A percentile compares a stretch with the other conserved stretches of the same genome.
Evolutionary conservation across 306 rosid genomes (phyloP).

Genomic region (Crataegus laevigata): DNA sequence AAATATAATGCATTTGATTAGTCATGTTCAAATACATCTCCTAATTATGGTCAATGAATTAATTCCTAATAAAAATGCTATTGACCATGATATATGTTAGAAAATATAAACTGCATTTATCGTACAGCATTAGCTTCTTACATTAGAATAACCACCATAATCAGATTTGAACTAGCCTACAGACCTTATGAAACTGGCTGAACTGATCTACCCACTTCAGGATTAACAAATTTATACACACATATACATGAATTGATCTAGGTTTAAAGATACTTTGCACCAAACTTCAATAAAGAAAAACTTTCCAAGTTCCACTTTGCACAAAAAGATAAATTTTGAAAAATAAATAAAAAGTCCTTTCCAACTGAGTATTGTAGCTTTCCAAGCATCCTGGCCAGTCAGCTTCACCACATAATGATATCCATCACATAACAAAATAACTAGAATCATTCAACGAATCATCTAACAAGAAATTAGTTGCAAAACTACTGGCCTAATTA

Average conservation of each 20-base stretch:
- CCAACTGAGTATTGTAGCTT: not conserved
- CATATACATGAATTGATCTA: not conserved
- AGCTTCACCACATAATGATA: not conserved
- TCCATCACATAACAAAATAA: not conserved
- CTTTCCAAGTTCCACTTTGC: not conserved
- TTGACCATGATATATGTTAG: not conserved
- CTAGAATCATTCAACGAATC: not conserved
- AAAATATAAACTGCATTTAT: not conserved
- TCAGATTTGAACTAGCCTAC: not conserved
- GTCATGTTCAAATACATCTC: not conserved
- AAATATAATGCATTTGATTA: not conserved
- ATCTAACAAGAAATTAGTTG: not conserved
- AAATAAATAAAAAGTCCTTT: not conserved
- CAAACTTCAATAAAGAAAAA: not conserved
- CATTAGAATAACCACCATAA: not conserved
- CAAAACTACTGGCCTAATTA: not conserved
- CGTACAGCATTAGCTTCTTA: not conserved
- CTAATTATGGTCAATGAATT: not conserved
- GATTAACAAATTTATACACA: slow-evolving; percentile 3
- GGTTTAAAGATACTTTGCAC: not conserved
- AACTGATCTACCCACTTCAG: not conserved
- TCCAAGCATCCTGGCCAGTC: not conserved
- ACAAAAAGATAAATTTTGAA: not conserved
- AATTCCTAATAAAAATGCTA: not conserved
- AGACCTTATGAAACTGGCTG: not conserved